Evolutionary conservation across 2,329 filamentous ascomycete genomes (phyloP).

Genomic region (Colletotrichum sp.): DNA sequence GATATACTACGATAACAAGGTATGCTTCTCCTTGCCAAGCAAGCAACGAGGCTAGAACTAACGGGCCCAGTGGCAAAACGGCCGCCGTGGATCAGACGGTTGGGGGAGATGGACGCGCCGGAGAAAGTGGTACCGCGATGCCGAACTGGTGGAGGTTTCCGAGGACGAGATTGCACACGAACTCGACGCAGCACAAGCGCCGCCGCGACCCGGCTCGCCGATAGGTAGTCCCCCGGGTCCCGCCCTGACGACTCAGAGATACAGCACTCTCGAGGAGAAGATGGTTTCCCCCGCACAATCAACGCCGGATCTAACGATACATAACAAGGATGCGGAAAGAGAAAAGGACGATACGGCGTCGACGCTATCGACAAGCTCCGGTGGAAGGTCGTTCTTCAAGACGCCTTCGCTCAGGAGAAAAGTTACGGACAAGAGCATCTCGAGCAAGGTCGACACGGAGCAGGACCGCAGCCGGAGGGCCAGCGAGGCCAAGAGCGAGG

Average conservation of each 20-base stretch:
- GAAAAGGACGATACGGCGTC: constrained; percentile 48
- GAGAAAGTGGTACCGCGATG: constrained; percentile 95
- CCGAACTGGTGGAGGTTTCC: constrained; percentile 83
- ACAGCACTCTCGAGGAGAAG: constrained; percentile 41
- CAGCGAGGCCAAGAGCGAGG: constrained; percentile 48
- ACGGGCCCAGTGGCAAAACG: constrained; percentile 78
- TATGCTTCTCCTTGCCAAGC: constrained; percentile 38
- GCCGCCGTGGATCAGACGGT: constrained; percentile 82
- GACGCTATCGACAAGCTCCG: constrained; percentile 52
- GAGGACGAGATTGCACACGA: constrained; percentile 29
- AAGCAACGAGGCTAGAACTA: neutral
- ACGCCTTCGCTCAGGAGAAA: constrained; percentile 45
- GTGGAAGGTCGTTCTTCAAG: constrained; percentile 44
- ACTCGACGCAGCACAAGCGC: constrained; percentile 8
- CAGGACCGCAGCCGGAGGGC: constrained; percentile 36
- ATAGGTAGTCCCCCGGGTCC: constrained; percentile 11
- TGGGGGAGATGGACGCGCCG: constrained; percentile 95
- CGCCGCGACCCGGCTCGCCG: neutral
- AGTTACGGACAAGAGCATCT: constrained; percentile 33
- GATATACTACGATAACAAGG: constrained; percentile 99
- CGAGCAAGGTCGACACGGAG: constrained; percentile 34
- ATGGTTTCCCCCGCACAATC: constrained; percentile 35
- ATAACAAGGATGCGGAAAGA: constrained; percentile 18
- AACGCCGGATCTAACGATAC: constrained; percentile 22
- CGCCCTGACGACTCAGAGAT: constrained; percentile 29